phyloP scores from a whole-genome alignment of 768 basidiomycete species.

The Pilatotrama ljubarskyi region DNA sequence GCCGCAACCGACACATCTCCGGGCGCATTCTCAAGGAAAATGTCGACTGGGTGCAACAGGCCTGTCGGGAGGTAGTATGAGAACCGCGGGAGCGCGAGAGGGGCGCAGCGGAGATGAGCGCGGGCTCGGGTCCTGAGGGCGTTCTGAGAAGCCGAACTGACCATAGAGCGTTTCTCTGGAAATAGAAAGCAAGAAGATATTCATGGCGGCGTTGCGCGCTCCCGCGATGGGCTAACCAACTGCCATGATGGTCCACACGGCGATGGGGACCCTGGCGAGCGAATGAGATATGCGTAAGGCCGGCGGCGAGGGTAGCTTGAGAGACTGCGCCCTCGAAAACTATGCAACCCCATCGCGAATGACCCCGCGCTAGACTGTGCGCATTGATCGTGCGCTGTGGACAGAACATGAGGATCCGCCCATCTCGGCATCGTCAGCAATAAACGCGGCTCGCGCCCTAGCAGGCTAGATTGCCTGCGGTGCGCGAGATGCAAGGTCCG shows the following conservation, averaged over 20 bases:
- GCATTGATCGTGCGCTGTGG: too few species aligned
- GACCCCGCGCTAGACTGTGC: too few species aligned
- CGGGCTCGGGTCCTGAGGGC: not conserved
- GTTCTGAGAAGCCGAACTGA: not conserved
- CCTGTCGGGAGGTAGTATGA: not conserved
- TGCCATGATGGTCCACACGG: not conserved
- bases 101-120: not conserved
- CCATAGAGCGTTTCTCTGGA: not conserved
- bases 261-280: too few species aligned
- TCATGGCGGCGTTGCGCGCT: not conserved
- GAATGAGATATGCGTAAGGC: not conserved
- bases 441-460: too few species aligned
- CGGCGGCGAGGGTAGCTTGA: slow-evolving; percentile 1
- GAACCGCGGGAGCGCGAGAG: not conserved
- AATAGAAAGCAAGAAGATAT: not conserved
- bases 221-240: not conserved
- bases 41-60: not conserved
- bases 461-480: too few species aligned
- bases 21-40: not conserved
- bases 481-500: too few species aligned
- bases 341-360: not conserved
- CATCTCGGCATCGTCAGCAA: not conserved
- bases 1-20: not conserved
- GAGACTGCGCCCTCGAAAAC: too few species aligned
- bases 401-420: not conserved